A percentile compares a stretch with the other conserved stretches of the same genome.
These are phyloP conservation scores for Juglanconis oblonga DNA, from an alignment of 2,329 filamentous ascomycete species.

Conservation along the genomic window DNA sequence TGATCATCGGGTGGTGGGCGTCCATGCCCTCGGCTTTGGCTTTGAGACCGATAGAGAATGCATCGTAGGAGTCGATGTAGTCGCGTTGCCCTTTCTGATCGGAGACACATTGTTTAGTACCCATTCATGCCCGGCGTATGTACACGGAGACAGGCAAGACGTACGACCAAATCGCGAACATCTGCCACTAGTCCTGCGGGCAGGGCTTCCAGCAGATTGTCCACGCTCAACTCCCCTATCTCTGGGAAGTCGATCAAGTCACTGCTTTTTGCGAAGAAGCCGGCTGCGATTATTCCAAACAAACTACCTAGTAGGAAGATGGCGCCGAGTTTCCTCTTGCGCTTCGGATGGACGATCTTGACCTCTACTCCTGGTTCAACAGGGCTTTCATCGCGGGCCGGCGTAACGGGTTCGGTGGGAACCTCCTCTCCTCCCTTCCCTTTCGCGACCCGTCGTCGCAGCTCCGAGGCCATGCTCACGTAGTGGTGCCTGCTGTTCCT, in stretches of 20 bases:
- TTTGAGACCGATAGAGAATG: constrained; percentile 86
- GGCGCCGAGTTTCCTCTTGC: constrained; percentile 74
- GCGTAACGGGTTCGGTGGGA: constrained; percentile 23
- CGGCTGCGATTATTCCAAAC: constrained; percentile 84
- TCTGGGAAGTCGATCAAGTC: constrained; percentile 81
- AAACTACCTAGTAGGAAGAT: constrained; percentile 86
- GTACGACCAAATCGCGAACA: constrained; percentile 78
- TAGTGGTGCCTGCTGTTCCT: neutral
- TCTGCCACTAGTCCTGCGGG: constrained; percentile 84
- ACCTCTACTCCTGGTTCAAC: constrained; percentile 33
- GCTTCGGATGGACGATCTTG: constrained; percentile 48
- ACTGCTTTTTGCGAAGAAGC: constrained; percentile 85
- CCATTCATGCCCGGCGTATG: neutral
- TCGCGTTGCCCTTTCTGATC: constrained; percentile 78
- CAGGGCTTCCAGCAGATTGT: constrained; percentile 81
- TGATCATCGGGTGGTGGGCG: constrained; percentile 86
- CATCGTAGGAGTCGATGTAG: constrained; percentile 80
- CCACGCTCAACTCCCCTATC: constrained; percentile 72
- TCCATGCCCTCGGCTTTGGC: constrained; percentile 75
- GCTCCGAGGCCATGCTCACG: constrained; percentile 16
- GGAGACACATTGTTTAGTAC: constrained; percentile 17
- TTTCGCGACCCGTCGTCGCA: constrained; percentile 20
- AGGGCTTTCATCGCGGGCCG: constrained; percentile 34
- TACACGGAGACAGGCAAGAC: constrained; percentile 28
- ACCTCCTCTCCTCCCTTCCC: constrained; percentile 21